Evolutionary conservation across 176 grass and related monocot species (phyloP).

Genomic region (Lolium perenne): DNA sequence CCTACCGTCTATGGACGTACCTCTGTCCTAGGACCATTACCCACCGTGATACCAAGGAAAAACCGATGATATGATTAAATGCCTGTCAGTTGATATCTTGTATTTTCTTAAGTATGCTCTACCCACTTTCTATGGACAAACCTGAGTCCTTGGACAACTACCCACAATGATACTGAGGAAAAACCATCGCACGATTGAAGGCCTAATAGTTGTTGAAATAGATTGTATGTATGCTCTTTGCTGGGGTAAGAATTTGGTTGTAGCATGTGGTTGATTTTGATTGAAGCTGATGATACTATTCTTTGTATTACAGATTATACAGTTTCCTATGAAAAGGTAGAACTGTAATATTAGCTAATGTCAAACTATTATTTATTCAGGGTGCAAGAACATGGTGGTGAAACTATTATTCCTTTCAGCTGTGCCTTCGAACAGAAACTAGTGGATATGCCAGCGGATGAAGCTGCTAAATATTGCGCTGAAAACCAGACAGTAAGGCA

Average conservation of each 20-base stretch:
- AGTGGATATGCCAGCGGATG: constrained; percentile 93
- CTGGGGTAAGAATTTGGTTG: neutral
- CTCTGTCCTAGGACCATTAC: constrained; percentile 1
- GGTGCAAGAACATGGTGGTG: constrained; percentile 97
- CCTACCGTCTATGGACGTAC: neutral
- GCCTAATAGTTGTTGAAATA: neutral
- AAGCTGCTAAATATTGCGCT: constrained; percentile 97
- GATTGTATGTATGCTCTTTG: neutral
- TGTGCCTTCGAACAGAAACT: constrained; percentile 87
- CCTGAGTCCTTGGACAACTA: neutral
- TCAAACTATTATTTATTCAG: constrained; percentile 43
- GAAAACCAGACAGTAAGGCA: constrained; percentile 82
- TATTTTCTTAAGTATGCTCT: neutral
- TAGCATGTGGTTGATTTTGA: constrained; percentile 8
- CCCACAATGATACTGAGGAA: neutral
- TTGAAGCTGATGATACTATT: neutral
- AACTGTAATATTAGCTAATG: constrained; percentile 18
- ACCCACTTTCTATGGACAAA: neutral
- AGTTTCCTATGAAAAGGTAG: neutral
- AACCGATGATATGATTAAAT: neutral
- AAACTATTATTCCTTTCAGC: constrained; percentile 91
- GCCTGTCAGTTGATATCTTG: neutral
- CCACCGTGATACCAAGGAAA: neutral
- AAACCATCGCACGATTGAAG: neutral
- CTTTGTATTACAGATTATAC: neutral